Base-by-base conservation (phyloP, 139 green algal genomes). In the Chlorella vulgaris region DNA sequence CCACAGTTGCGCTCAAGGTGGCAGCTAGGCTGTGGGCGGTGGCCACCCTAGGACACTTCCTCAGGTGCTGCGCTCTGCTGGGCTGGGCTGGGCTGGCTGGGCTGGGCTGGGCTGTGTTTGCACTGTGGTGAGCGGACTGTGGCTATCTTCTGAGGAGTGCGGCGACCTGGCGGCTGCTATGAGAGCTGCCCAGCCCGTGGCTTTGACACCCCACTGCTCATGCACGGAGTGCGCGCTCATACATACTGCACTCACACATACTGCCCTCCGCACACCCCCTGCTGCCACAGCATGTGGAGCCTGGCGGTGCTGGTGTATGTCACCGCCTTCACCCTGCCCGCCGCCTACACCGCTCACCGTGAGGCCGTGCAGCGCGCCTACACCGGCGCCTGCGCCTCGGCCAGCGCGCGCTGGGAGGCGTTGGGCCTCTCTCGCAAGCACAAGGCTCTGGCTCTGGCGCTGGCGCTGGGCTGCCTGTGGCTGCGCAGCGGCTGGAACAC, bases 341-440 rank as follows among this genome's bases (percentile, higher is more conserved):
- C 74, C 31, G 28, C 31, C 33, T 81, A 74, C 29, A 4, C 65
- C 22, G 43, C 68, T 29, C 35, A 89, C 43, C 58, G 36, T 2
- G 51, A 67, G 29, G 40, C 42, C 0, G 29, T 88, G 40, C 5
- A 53, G 19, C 61, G 40, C 36, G 31, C 10, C 15, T 79, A 43
- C 26, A 50, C 21, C n/a, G 43, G 36, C 10, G 60, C 33, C 35
- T 28, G 18, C 47, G 39, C 39, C 31, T 31, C 38, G 13, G 53
- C 47, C 7, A 29, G 7, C n/a, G 31, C 42, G 1, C 71, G 80
- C 39, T 84, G 81, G 63, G 60, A 77, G 13, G 69, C 75, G 39
- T 82, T 89, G 73, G 82, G 82, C 33, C 79, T 89, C 53, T 80
- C 65, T 18, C 71, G 83, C 68, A 75, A 76, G 29, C 68, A 81